Percentiles rank a stretch among this genome's conserved stretches.
These are phyloP conservation scores for Alloascoidea hylecoeti DNA, from an alignment of 805 yeast species.

Conservation along the genomic window DNA sequence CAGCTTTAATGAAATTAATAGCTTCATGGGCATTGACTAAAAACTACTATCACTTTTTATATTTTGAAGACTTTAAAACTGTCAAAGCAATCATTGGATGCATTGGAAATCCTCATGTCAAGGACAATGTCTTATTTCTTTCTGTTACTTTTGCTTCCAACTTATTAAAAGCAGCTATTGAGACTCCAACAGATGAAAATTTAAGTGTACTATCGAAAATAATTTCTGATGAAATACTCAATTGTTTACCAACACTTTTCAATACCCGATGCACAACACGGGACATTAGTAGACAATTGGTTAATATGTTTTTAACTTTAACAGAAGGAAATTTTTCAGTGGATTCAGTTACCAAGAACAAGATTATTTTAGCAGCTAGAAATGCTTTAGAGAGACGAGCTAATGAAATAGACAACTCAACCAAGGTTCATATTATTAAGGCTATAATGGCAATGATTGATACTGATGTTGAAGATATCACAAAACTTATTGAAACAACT, in stretches of 20 bases:
- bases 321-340: not conserved
- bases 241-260: not conserved
- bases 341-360: not conserved
- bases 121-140: conserved; percentile 53
- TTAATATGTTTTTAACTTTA: not conserved
- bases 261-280: not conserved
- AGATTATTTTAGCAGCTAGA: not conserved
- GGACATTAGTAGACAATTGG: not conserved
- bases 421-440: conserved; percentile 4
- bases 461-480: conserved; percentile 18
- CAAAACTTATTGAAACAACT: conserved; percentile 27
- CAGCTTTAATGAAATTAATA: conserved; percentile 59
- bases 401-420: not conserved
- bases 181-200: no score
- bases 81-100: conserved; percentile 39
- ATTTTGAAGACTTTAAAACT: conserved; percentile 40
- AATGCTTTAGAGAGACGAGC: not conserved
- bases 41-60: conserved; percentile 34
- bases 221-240: not conserved
- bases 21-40: conserved; percentile 37
- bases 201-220: not conserved
- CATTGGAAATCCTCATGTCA: conserved; percentile 39
- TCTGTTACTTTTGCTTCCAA: no score
- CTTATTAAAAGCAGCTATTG: no score
- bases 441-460: conserved; percentile 23